phyloP scores from a whole-genome alignment of 1,139 yeast species.

The Geotrichum citri-aurantii region DNA sequence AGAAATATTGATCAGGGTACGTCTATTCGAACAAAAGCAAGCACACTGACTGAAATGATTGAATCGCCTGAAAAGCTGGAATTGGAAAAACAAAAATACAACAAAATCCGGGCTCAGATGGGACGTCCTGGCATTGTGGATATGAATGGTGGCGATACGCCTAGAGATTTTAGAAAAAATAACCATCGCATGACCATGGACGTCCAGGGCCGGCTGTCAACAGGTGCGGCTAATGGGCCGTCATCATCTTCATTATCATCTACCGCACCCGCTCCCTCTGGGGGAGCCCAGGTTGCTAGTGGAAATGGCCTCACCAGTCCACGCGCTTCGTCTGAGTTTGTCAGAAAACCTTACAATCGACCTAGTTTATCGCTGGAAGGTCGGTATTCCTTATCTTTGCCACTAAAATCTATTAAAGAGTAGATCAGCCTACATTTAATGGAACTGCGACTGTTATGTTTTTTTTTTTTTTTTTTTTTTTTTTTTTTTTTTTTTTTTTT shows the following conservation, averaged over 20 bases:
- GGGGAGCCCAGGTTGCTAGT: neutral
- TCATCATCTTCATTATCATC: conserved; percentile 3
- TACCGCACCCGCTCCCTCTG: neutral
- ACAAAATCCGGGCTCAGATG: conserved; percentile 31
- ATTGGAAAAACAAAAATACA: conserved; percentile 31
- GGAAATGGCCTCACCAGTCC: conserved; percentile 12
- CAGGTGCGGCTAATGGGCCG: neutral
- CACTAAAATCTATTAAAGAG: conserved; percentile 17
- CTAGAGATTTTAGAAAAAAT: conserved; percentile 10
- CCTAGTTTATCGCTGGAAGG: conserved; percentile 17
- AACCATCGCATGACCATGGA: conserved; percentile 15
- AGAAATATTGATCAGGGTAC: conserved; percentile 32
- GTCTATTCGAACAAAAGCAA: conserved; percentile 33
- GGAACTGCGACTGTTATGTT: neutral
- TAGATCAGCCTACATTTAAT: neutral
- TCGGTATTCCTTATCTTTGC: conserved; percentile 22
- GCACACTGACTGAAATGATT: conserved; percentile 28
- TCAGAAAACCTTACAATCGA: neutral
- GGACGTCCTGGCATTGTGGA: conserved; percentile 32
- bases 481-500: neutral
- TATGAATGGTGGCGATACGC: conserved; percentile 20
- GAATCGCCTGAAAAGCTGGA: conserved; percentile 29
- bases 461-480: neutral
- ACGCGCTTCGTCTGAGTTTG: conserved; percentile 8
- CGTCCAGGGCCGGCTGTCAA: conserved; percentile 2